Base-by-base conservation (phyloP, 2,329 filamentous ascomycete genomes). In the Aphanoascus verrucosus region DNA sequence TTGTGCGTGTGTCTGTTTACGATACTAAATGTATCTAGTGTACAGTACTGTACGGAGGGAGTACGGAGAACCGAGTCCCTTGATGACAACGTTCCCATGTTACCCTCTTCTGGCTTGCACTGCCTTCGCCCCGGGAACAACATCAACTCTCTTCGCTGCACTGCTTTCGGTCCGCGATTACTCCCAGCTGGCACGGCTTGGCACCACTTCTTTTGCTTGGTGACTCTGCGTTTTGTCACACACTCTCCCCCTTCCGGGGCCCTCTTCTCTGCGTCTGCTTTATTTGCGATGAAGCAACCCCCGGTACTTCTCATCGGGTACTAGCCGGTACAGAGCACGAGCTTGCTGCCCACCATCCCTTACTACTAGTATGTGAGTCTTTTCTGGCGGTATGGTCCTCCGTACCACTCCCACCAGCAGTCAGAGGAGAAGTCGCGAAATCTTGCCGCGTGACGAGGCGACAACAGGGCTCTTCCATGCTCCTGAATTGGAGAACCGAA, bases 401-500 rank as follows among this genome's bases (percentile, higher is more conserved):
- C 35, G 46, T 40, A 38, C 28, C 11, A 28, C 46, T 20, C 35
- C n/a, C n/a, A n/a, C n/a, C n/a, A n/a, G n/a, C n/a, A n/a, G n/a
- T n/a, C 20, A 2, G 23, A 28, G 23, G 7, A 28, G 23, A 28
- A 23, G 17, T 49, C 46, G 46, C 46, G 34, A 49, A 49, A 28
- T 49, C 46, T 49, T 49, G 34, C 46, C 46, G 9, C 31, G 34
- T 17, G 46, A 40, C n/a, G 32, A 8, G 34, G 31, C 19, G 14
- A 20, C 46, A 40, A 49, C 46, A 49, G 35, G 46, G 46, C 46
- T 40, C 19, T 41, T 40, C 46, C 46, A 49, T 49, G 46, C 46
- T 11, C 17, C 23, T 28, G 23, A 28, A 7, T 28, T 28, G 23
- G 23, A 28, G 23, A 28, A 28, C 23, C 23, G 23, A 28, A 28